These are phyloP conservation scores for Penicillium sumatraense DNA, from an alignment of 2,329 filamentous ascomycete species.

Conservation along the genomic window DNA sequence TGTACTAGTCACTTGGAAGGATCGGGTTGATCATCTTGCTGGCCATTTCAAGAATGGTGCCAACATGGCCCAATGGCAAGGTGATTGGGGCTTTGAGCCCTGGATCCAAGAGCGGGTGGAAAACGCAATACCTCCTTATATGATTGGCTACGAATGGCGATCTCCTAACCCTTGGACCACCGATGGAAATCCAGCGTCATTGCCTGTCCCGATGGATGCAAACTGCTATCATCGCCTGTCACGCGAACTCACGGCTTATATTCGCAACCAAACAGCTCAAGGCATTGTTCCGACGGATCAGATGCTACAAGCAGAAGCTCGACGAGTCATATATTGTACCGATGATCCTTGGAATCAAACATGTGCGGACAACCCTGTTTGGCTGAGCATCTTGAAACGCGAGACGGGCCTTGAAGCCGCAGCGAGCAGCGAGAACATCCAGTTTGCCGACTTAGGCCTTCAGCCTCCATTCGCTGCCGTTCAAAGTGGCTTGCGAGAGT, in stretches of 20 bases:
- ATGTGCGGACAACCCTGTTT: conserved; percentile 52
- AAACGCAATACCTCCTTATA: conserved; percentile 42
- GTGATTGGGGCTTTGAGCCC: conserved; percentile 48
- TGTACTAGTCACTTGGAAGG: conserved; percentile 50
- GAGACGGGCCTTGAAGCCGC: conserved; percentile 44
- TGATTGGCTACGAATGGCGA: conserved; percentile 40
- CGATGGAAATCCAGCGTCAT: conserved; percentile 12
- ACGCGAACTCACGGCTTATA: conserved; percentile 44
- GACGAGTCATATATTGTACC: conserved; percentile 38
- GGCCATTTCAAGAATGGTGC: conserved; percentile 45
- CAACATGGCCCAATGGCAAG: conserved; percentile 46
- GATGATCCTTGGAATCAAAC: conserved; percentile 49
- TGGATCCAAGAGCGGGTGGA: conserved; percentile 41
- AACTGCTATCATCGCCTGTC: conserved; percentile 50
- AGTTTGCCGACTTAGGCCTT: conserved; percentile 46
- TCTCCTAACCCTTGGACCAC: conserved; percentile 39
- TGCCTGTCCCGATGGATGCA: conserved; percentile 38
- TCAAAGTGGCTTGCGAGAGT: conserved; percentile 38
- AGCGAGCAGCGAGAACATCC: conserved; percentile 38
- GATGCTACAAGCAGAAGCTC: conserved; percentile 42
- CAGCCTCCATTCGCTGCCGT: conserved; percentile 49
- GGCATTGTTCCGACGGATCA: conserved; percentile 44
- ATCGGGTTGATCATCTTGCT: conserved; percentile 47
- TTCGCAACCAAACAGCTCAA: conserved; percentile 37
- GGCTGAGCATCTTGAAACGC: conserved; percentile 51